Evolutionary conservation across 2,329 filamentous ascomycete genomes (phyloP).

Genomic region (Ophiostoma ulmi): DNA sequence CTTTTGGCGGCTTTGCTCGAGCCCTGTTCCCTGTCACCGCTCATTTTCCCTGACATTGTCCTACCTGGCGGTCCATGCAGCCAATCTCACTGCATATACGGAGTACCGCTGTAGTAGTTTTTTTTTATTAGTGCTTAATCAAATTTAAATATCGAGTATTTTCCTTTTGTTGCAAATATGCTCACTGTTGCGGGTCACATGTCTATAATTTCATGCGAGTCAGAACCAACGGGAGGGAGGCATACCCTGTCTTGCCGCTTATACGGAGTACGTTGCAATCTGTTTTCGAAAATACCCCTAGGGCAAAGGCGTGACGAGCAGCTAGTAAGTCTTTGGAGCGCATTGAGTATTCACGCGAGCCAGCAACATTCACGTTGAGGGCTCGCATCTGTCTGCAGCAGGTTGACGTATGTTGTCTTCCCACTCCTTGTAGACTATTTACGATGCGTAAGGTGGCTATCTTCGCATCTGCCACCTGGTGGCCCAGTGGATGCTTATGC

Average conservation of each 20-base stretch:
- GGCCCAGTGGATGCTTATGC: background rate
- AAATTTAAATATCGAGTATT: background rate
- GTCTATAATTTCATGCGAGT: constrained; percentile 5
- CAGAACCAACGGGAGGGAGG: constrained; percentile 5
- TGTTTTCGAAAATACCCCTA: background rate
- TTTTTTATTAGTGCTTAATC: background rate
- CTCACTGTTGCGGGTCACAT: constrained; percentile 8
- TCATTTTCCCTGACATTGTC: constrained; percentile 13
- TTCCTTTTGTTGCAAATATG: background rate
- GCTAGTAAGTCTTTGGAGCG: too few species aligned
- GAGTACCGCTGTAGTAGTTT: background rate
- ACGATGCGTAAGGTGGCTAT: too few species aligned
- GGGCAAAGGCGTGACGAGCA: too few species aligned
- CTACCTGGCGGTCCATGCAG: background rate
- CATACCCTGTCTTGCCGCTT: constrained; percentile 6
- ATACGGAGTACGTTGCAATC: background rate
- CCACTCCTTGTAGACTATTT: too few species aligned
- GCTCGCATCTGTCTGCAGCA: too few species aligned
- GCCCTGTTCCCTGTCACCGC: constrained; percentile 29
- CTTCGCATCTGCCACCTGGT: background rate
- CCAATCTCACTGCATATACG: background rate
- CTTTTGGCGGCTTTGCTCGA: background rate
- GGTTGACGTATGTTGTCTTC: too few species aligned
- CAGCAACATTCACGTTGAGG: too few species aligned
- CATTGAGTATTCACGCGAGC: too few species aligned